Evolutionary conservation across 768 basidiomycete genomes (phyloP), one percentile per base, ranked within the genome.

Genomic region (Ramaria rubella): DNA sequence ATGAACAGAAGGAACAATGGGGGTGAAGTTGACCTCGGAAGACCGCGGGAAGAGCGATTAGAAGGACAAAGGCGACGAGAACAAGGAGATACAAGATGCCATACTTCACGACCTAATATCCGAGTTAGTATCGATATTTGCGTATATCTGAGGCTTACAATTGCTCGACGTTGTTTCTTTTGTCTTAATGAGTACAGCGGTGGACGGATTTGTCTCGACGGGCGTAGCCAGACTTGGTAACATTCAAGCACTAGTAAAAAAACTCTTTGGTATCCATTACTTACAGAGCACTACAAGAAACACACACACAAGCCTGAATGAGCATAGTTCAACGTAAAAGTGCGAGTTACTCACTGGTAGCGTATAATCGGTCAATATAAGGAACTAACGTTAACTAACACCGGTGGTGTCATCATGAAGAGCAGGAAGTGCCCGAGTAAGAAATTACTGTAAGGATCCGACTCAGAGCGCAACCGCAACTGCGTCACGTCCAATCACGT

Each of bases 221-320:
- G 93, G 23, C 90, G 84, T 48, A 98, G 75, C 95, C 96, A 98
- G 79, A 97, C 89, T 91, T 63, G 11, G n/a, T n/a, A n/a, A 52
- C 50, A 34, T n/a, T 52, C 40, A 21, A 42, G 17, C 23, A 42
- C 23, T 17, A 42, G 40, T 42, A 42, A n/a, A 19, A 42, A 6
- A 42, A 42, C 2, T 17, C 4, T 36, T 2, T 53, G n/a, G n/a
- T n/a, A 26, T 17, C 9, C 5, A 1, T 3, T 14, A 58, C 57
- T 50, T 58, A 58, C 57, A 65, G 30, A 64, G 52, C 55, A 64
- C 65, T 64, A 52, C 17, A 36, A 38, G 46, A 45, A 38, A 30
- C 38, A 31, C 33, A 31, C 1, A 24, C 4, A 30, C 7, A 33
- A n/a, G 5, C 15, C 30, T 17, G 17, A 17, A 33, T 14, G 40